Conservation (phyloP, 306 rosid species). For the Vigna hirtella region DNA sequence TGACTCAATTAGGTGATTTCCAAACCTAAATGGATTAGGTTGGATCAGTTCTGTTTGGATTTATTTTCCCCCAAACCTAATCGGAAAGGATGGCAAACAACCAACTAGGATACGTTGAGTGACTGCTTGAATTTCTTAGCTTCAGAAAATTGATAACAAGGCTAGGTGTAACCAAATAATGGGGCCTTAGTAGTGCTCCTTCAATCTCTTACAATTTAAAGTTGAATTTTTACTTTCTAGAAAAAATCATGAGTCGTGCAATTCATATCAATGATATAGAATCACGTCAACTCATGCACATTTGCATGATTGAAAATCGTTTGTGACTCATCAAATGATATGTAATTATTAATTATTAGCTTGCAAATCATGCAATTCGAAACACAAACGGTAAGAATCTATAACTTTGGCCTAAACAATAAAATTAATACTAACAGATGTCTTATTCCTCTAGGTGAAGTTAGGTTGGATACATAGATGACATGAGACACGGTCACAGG, state of each 20-base stretch:
- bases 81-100: too few relatives aligned
- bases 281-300: not conserved
- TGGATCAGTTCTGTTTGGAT: too few relatives aligned
- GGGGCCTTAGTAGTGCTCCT: not conserved
- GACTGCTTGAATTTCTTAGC: too few relatives aligned
- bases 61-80: too few relatives aligned
- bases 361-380: not conserved
- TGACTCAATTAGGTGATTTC: too few relatives aligned
- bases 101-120: too few relatives aligned
- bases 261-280: not conserved
- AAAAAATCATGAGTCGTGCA: not conserved
- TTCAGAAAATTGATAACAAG: not conserved
- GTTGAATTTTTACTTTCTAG: not conserved
- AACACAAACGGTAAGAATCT: not conserved
- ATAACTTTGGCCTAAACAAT: not conserved
- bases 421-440: not conserved
- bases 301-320: not conserved
- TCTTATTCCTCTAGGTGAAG: not conserved
- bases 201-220: not conserved
- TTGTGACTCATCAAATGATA: not conserved
- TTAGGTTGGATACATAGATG: not conserved
- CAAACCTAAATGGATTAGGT: too few relatives aligned
- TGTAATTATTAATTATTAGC: not conserved
- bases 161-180: not conserved
- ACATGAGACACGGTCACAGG: not conserved